These are phyloP conservation scores for Pulveroboletus sp. DNA, from an alignment of 768 basidiomycete genomes.

Conservation along the genomic window DNA sequence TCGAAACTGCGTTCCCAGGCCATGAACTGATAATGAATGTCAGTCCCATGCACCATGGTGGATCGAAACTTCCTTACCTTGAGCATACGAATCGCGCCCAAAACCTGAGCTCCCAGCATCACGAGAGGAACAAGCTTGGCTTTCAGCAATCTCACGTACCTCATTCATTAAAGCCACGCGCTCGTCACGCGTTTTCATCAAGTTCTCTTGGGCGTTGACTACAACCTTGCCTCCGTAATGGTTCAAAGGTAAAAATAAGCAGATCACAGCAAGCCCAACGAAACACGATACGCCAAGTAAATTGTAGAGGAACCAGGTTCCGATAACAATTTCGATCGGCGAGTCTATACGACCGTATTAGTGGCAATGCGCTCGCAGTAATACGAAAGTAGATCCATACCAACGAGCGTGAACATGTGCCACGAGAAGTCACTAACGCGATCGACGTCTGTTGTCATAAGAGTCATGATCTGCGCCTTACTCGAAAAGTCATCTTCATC, in stretches of 20 bases:
- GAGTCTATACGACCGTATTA: slow-evolving; percentile 44
- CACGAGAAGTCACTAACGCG: slow-evolving; percentile 81
- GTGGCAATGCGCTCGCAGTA: background rate
- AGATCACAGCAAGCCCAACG: slow-evolving; percentile 72
- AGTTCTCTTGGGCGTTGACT: slow-evolving; percentile 70
- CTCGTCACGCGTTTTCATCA: slow-evolving; percentile 92
- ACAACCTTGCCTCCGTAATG: slow-evolving; percentile 81
- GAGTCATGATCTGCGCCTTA: slow-evolving; percentile 84
- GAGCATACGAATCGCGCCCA: slow-evolving; percentile 88
- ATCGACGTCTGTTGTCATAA: slow-evolving; percentile 94
- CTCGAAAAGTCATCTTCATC: slow-evolving; percentile 57
- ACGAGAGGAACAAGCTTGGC: background rate
- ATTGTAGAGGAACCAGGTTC: slow-evolving; percentile 69
- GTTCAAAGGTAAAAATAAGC: slow-evolving; percentile 71
- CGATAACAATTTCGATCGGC: slow-evolving; percentile 73
- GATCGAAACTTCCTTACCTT: slow-evolving; percentile 39
- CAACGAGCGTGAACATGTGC: slow-evolving; percentile 72
- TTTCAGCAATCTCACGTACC: slow-evolving; percentile 23
- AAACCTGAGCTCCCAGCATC: slow-evolving; percentile 39
- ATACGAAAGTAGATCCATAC: slow-evolving; percentile 33
- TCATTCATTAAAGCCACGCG: slow-evolving; percentile 91
- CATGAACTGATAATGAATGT: slow-evolving; percentile 62
- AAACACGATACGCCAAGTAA: slow-evolving; percentile 77
- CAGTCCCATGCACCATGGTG: background rate
- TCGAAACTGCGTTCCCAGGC: slow-evolving; percentile 93